Evolutionary conservation across 139 green algal genomes (phyloP), one percentile per base, ranked within the genome.

Genomic region (Pseudopediastrum boryanum): DNA sequence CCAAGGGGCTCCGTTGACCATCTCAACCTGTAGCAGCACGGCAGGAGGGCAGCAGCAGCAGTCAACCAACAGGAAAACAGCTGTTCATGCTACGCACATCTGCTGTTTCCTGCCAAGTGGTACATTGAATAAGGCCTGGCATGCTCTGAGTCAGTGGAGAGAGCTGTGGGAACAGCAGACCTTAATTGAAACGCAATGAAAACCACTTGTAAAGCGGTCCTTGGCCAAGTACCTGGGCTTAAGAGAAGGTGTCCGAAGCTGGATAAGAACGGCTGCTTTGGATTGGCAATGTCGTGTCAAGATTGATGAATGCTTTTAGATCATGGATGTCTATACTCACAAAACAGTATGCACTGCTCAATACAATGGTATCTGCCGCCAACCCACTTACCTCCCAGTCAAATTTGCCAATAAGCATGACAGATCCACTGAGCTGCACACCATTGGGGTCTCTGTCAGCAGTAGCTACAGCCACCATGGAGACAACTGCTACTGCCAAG

Each of bases 361-460:
- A 64, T 9, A 27, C 8, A 25, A 8, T 27, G 7, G 7, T 9
- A 27, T n/a, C n/a, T n/a, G n/a, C n/a, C n/a, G n/a, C n/a, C n/a
- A 6, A 13, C 54, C 33, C 54, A 64, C 54, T n/a, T 7, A 70
- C 7, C 38, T 62, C 41, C 76, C 76, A 82, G 65, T 82, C 76
- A 36, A 76, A 82, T 0, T 50, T 36, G 7, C 76, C 76, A 51
- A 82, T 72, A 5, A 82, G 38, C n/a, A 82, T 56, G 36, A 82
- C 42, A 19, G 76, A 82, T 25, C 65, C 46, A 64, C 39, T 51
- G 38, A 82, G 43, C 33, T 71, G 52, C 21, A n/a, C 52, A 21
- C 52, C 52, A 7, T 46, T 44, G 21, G 71, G 52, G 58, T 36
- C n/a, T 42, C 58, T 66, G 58, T 31, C 58, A 66, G 58, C 58